phyloP scores from a whole-genome alignment of 2,329 filamentous ascomycete genomes.

The Rutstroemia sp. region DNA sequence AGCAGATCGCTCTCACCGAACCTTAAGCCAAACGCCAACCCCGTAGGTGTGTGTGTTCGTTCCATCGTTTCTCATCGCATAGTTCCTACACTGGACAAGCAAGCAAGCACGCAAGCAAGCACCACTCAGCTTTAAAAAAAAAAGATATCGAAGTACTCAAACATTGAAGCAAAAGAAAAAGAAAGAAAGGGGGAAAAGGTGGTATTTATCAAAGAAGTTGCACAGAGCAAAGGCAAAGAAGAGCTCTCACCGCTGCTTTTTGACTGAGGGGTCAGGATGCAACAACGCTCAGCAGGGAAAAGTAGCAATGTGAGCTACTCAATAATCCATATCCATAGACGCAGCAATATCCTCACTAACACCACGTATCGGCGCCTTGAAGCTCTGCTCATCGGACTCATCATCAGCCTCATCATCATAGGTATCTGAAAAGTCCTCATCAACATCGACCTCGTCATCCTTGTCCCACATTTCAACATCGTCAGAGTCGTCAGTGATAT shows the following conservation, averaged over 20 bases:
- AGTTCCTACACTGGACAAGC: constrained; percentile 11
- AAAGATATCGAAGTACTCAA: constrained; percentile 7
- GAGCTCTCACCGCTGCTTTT: constrained; percentile 11
- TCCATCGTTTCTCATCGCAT: constrained; percentile 8
- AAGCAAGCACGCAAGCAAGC: background rate
- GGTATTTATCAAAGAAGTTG: background rate
- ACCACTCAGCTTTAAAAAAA: background rate
- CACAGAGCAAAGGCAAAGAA: background rate
- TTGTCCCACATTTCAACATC: constrained; percentile 34
- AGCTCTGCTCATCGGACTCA: constrained; percentile 33
- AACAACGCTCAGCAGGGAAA: background rate
- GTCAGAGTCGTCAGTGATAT: constrained; percentile 35
- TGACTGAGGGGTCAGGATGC: constrained; percentile 1
- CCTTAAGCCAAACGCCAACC: constrained; percentile 9
- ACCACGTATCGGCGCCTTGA: constrained; percentile 41
- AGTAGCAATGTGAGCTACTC: background rate
- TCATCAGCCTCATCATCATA: constrained; percentile 30
- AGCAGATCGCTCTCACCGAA: constrained; percentile 11
- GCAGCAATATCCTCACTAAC: constrained; percentile 57
- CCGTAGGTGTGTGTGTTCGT: background rate
- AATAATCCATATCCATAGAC: constrained; percentile 51
- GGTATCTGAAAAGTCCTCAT: constrained; percentile 36
- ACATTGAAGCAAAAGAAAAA: constrained; percentile 10
- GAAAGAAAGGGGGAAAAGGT: background rate
- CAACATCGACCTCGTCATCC: constrained; percentile 37